Evolutionary conservation across 2,329 filamentous ascomycete genomes (phyloP).

Genomic region (Rhynchosporium secalis): DNA sequence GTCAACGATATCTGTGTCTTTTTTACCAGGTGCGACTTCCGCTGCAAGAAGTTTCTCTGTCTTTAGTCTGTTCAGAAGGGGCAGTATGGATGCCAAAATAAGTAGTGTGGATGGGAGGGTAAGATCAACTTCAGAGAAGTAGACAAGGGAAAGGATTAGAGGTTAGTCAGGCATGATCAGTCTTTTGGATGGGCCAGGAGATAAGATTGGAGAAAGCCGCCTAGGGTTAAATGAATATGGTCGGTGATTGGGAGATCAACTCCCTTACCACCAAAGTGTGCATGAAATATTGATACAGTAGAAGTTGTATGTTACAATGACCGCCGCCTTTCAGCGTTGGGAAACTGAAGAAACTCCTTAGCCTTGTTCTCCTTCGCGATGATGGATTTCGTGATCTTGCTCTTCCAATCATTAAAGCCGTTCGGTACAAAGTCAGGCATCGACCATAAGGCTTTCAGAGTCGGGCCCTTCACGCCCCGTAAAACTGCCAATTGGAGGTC

Average conservation of each 20-base stretch:
- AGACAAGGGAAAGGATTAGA: conserved; percentile 10
- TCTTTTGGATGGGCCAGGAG: too few species aligned
- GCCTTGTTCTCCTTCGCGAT: conserved; percentile 16
- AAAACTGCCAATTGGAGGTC: conserved; percentile 25
- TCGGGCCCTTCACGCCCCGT: conserved; percentile 26
- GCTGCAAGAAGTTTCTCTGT: conserved; percentile 26
- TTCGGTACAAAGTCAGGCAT: conserved; percentile 36
- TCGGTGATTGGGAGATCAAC: too few species aligned
- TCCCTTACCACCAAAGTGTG: background rate
- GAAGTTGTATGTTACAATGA: conserved; percentile 11
- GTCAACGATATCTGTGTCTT: conserved; percentile 17
- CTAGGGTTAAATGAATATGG: too few species aligned
- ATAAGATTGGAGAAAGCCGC: too few species aligned
- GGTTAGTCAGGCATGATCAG: background rate
- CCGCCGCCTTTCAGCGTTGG: background rate
- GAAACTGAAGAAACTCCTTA: background rate
- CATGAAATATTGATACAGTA: conserved; percentile 11
- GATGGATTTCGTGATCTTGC: conserved; percentile 28
- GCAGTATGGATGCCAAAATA: conserved; percentile 14
- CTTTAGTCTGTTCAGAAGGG: conserved; percentile 28
- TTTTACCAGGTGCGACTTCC: conserved; percentile 22
- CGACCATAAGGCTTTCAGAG: conserved; percentile 32
- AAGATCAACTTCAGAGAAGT: conserved; percentile 19
- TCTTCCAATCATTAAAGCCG: conserved; percentile 31
- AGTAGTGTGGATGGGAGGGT: background rate